Evolutionary conservation across 345 rosid genomes (phyloP), one percentile per base, ranked within the genome.

Genomic region (Anastatica hierochuntica): DNA sequence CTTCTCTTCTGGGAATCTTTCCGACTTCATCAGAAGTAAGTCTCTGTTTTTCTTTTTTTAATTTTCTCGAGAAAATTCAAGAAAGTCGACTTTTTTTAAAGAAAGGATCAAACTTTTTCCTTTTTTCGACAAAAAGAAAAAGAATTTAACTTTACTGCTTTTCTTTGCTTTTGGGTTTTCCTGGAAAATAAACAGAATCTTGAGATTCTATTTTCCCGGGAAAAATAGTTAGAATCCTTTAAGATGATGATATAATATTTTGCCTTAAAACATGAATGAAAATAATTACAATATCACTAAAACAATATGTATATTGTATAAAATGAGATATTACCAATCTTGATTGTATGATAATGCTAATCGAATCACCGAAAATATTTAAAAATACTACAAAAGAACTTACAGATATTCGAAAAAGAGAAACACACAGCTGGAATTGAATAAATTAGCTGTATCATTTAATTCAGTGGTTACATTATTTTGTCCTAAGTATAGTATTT

Each of bases 11-110:
- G 95, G 81, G 47, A 84, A 82, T 66, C 79, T 90, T 48, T 70
- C 81, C 20, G 77, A 80, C 36, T 87, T 80, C 74, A 76, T 87
- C 34, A 21, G 24, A 21, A 89, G 98, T 87, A 56, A 61, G 73
- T 53, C 31, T 60, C 49, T 51, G 1, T 21, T 21, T 21, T 21
- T 21, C 5, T 21, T 35, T 24, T 57, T 40, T 44, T 49, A n/a
- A n/a, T 26, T 19, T 48, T 40, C 34, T 63, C 15, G 18, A 51
- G 60, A 45, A 10, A 62, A 39, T 55, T 11, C 21, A 5, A 13
- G 49, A 56, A 39, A 40, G 13, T 9, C 11, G 18, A 17, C 6
- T 13, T 21, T 23, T 11, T 16, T 29, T 9, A 3, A 34, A 30
- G n/a, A 47, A 45, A 60, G 41, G 11, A 23, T 5, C 20, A 11